Evolutionary conservation across 1,284 basidiomycete species (phyloP).

Genomic region (Sutorius eximius): DNA sequence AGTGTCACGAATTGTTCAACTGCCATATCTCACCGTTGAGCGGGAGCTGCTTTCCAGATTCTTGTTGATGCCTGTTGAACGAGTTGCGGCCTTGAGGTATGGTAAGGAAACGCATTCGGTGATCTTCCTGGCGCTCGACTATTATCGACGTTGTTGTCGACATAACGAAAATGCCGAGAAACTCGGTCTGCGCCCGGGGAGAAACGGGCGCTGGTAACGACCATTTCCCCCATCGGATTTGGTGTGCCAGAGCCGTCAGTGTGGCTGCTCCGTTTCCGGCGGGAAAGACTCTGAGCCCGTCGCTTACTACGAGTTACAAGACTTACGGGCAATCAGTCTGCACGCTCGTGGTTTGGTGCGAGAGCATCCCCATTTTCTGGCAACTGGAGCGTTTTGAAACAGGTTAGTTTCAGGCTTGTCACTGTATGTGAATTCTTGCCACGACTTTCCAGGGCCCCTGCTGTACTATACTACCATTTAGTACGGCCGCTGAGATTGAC

Average conservation of each 20-base stretch:
- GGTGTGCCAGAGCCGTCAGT: background rate
- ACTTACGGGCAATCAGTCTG: background rate
- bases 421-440: too few species aligned
- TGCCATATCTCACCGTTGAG: background rate
- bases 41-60: background rate
- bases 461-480: too few species aligned
- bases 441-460: too few species aligned
- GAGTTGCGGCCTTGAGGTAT: too few species aligned
- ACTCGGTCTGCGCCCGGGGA: background rate
- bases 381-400: too few species aligned
- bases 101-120: background rate
- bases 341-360: too few species aligned
- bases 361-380: too few species aligned
- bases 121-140: background rate
- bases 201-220: background rate
- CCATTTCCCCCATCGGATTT: background rate
- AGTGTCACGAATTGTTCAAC: background rate
- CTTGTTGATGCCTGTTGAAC: background rate
- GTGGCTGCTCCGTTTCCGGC: too few species aligned
- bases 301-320: background rate
- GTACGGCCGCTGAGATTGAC: too few species aligned
- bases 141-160: background rate
- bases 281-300: background rate
- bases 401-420: too few species aligned
- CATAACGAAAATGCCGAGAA: background rate